These are phyloP conservation scores for Albizia julibrissin DNA, from an alignment of 306 rosid genomes.

Conservation along the genomic window DNA sequence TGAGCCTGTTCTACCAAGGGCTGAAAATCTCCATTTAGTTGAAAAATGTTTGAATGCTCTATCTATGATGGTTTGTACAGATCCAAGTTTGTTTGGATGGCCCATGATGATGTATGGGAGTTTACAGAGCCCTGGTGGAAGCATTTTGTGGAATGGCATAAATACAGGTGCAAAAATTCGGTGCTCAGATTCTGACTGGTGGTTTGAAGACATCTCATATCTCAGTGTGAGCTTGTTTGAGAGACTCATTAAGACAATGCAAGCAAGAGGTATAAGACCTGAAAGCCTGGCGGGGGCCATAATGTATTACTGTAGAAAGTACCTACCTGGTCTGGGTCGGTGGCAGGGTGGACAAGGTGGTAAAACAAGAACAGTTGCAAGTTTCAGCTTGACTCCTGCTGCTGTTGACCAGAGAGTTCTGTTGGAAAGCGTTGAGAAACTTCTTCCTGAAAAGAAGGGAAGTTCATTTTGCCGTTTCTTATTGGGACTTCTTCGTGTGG, in stretches of 20 bases:
- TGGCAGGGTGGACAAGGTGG: constrained; percentile 82
- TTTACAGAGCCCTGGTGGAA: constrained; percentile 97
- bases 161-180: constrained; percentile 90
- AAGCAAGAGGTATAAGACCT: constrained; percentile 74
- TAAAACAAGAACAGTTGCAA: constrained; percentile 63
- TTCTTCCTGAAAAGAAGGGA: constrained; percentile 89
- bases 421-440: constrained; percentile 74
- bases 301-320: constrained; percentile 82
- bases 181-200: constrained; percentile 95
- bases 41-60: constrained; percentile 74
- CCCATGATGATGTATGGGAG: constrained; percentile 99
- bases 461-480: constrained; percentile 80
- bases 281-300: constrained; percentile 80
- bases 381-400: constrained; percentile 82
- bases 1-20: constrained; percentile 59
- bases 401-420: constrained; percentile 70
- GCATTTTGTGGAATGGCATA: constrained; percentile 96
- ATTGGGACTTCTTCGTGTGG: constrained; percentile 90
- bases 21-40: constrained; percentile 71
- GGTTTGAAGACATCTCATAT: constrained; percentile 97
- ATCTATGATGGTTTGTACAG: constrained; percentile 92
- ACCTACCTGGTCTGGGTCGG: constrained; percentile 88
- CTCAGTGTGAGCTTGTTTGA: constrained; percentile 75
- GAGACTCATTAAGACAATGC: constrained; percentile 86
- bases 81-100: constrained; percentile 98